Evolutionary conservation across 2,329 filamentous ascomycete genomes (phyloP), one percentile per base, ranked within the genome.

Genomic region (Ascosphaera acerosa): DNA sequence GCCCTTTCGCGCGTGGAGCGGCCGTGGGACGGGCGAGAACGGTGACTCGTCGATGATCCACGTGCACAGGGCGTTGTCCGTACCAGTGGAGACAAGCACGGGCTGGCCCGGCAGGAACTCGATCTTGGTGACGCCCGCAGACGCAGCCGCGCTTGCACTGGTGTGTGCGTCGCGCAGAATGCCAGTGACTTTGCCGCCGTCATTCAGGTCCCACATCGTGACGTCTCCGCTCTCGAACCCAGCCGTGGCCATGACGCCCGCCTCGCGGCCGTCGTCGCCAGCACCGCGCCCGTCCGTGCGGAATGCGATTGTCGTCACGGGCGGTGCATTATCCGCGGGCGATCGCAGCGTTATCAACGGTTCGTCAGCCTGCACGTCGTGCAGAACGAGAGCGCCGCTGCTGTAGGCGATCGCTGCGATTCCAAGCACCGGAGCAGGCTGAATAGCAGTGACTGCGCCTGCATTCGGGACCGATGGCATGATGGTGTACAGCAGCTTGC

Each of bases 41-140:
- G 84, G 82, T 0, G 72, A 73, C 48, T 89, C 74, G 44, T 94
- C 84, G 42, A 92, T 91, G 37, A 94, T 87, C 84, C 84, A 92
- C 4, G 81, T 82, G 48, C 84, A 89, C 35, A 97, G 57, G 6
- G 82, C 78, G 52, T 97, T 97, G 49, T 97, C 87, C 30, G 76
- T 62, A 3, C 87, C 89, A 39, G 80, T 87, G 6, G 81, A 91
- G 17, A 94, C 60, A 26, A 97, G 65, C 2, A 94, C 74, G 4
- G 80, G 76, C 48, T 97, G 89, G 0, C 82, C 84, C 10, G 72
- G 58, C 7, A 97, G 59, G 43, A 97, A 97, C 43, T 92, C 78
- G 14, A 90, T 58, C 45, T 76, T 82, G 55, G 71, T 89, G 29
- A 92, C 66, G 3, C 82, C 84, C 17, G 48, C 49, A 7, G 77